A percentile compares a stretch with the other conserved stretches of the same genome.
phyloP scores from a whole-genome alignment of 306 rosid species.

The Hylodesmum podocarpum region DNA sequence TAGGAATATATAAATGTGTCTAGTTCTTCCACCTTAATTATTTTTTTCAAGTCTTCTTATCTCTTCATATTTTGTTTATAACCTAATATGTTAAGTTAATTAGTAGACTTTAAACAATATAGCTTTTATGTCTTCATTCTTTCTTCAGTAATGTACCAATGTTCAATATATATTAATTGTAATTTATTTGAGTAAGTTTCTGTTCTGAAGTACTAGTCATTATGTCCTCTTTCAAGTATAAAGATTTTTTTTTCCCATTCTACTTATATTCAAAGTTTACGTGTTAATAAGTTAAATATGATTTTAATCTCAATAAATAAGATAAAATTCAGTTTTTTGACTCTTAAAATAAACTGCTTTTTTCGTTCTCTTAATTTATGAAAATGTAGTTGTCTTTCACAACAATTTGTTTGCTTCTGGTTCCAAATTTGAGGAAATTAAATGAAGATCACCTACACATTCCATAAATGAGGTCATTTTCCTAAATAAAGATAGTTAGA shows the following conservation, averaged over 20 bases:
- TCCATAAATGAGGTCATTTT: no score
- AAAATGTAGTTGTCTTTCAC: not conserved
- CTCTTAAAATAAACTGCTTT: not conserved
- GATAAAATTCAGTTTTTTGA: not conserved
- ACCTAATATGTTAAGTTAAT: not conserved
- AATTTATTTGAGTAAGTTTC: slow-evolving; percentile 13
- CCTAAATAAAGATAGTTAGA: no score
- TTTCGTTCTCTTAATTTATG: not conserved
- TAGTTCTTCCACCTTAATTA: not conserved
- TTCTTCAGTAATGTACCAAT: slow-evolving; percentile 15
- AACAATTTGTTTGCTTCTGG: not conserved
- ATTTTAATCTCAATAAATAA: not conserved
- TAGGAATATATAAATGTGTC: not conserved
- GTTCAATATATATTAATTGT: not conserved
- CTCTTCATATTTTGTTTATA: slow-evolving; percentile 11
- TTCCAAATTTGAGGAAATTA: not conserved
- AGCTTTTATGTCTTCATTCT: slow-evolving; percentile 14
- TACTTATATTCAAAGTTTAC: not conserved
- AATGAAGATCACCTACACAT: not conserved
- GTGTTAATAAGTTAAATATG: not conserved
- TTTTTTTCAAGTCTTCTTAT: not conserved
- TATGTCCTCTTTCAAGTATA: not conserved
- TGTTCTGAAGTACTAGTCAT: not conserved
- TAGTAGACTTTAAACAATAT: slow-evolving; percentile 7
- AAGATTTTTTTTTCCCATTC: not conserved